Conservation (phyloP, 139 green algal genomes). For the Desmodesmus armatus region DNA sequence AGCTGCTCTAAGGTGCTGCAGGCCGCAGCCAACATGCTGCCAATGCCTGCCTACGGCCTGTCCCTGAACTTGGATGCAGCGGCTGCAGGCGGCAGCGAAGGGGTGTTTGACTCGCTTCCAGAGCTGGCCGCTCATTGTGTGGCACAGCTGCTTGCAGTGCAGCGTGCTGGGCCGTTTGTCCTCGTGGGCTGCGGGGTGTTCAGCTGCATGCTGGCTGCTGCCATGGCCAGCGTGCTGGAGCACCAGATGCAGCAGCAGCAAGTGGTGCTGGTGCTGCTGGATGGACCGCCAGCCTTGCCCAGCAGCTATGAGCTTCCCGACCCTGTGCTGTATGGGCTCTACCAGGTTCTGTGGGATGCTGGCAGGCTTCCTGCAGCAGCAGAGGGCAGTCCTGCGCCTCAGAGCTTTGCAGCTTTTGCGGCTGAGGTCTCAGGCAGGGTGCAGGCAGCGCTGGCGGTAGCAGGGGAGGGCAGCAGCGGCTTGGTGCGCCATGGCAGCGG, state of each 20-base stretch:
- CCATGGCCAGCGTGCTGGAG: conserved; percentile 60
- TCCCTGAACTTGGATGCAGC: conserved; percentile 19
- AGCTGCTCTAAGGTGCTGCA: not conserved
- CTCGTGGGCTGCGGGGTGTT: conserved; percentile 60
- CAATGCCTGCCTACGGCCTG: conserved; percentile 59
- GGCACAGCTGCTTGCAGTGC: conserved; percentile 50
- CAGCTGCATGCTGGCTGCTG: conserved; percentile 66
- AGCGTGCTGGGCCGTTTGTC: conserved; percentile 71
- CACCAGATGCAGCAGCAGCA: conserved; percentile 15
- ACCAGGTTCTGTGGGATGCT: conserved; percentile 8
- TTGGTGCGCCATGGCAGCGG: conserved; percentile 3
- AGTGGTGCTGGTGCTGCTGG: conserved; percentile 72
- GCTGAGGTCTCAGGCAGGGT: not conserved
- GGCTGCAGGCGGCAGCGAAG: not conserved
- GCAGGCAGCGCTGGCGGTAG: conserved; percentile 1
- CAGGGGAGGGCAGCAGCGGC: no score
- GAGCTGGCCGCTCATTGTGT: conserved; percentile 51
- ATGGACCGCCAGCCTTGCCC: conserved; percentile 63
- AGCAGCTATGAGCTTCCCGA: conserved; percentile 39
- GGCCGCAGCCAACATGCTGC: conserved; percentile 42
- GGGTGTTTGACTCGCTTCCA: conserved; percentile 31
- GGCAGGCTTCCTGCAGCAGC: not conserved
- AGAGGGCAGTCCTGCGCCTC: not conserved
- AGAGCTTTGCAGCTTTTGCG: conserved; percentile 1
- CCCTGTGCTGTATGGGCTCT: conserved; percentile 23